Base-by-base conservation (phyloP, 1,284 basidiomycete species). In the Trametes pubescens region DNA sequence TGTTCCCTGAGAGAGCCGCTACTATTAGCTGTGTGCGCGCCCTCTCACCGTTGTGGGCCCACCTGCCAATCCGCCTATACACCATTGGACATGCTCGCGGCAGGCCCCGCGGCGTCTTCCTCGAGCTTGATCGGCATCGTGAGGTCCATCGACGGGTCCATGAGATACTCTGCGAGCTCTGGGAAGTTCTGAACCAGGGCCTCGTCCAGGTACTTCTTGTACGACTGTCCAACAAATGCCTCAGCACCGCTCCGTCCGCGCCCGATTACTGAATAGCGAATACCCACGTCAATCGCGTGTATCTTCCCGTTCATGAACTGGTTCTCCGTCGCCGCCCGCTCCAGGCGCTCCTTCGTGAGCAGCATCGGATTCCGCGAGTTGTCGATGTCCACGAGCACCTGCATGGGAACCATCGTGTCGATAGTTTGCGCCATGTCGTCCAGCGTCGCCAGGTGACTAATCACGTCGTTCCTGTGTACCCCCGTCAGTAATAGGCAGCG, bases 261-360 rank as follows among this genome's bases (percentile, higher is more conserved):
- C 35, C 9, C 16, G 21, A 16, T 37, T 29, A 29, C 34, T 43
- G 43, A 40, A 10, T 11, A 21, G 35, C 29, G 51, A 44, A 26
- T 21, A 78, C 84, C 71, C 69, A 93, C 92, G 57, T 86, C 82
- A 34, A 94, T 83, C 4, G 91, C 91, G 49, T 85, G 82, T 49
- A 94, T 89, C 72, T 94, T 94, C n/a, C 91, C 93, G 73, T 94
- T 93, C 85, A 94, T 92, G 71, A 93, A 94, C 75, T 93, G 91
- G 73, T 94, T 95, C 77, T 94, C 92, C 0, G 91, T 91, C 24
- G 92, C 90, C 0, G 91, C 86, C 55, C 92, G 83, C 75, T 94
- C 92, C 14, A 94, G 75, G 51, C 89, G 81, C 65, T 94, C 91
- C 65, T 86, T 86, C 13, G 92, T 94, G 65, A 93, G 80, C 70